Percentiles rank a stretch among this genome's conserved stretches.
These are phyloP conservation scores for Ophiorrhiza pumila DNA, from an alignment of 257 asterid genomes.

Conservation along the genomic window DNA sequence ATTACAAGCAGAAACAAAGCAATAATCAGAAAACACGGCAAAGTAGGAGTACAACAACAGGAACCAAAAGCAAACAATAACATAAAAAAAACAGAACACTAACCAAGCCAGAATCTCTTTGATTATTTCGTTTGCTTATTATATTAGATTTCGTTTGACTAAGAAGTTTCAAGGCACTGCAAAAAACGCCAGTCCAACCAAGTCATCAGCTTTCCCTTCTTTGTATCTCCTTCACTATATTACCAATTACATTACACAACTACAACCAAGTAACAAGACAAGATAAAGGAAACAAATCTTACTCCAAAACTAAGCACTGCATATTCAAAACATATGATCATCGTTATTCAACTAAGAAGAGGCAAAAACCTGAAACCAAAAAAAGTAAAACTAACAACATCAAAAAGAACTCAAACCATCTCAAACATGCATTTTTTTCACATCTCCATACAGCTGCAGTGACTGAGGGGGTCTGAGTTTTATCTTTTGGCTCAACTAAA, in stretches of 20 bases:
- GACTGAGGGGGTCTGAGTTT: conserved; percentile 18
- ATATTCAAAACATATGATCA: conserved; percentile 31
- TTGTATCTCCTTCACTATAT: conserved; percentile 33
- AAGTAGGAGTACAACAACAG: neutral
- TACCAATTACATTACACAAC: conserved; percentile 32
- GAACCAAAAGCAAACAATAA: neutral
- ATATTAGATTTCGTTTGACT: neutral
- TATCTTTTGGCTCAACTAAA: neutral
- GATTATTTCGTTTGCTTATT: neutral
- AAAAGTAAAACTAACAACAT: conserved; percentile 21
- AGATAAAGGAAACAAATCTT: conserved; percentile 26
- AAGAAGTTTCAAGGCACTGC: neutral
- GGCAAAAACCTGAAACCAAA: conserved; percentile 22
- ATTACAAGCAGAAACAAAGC: neutral
- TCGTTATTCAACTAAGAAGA: conserved; percentile 26
- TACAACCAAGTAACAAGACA: conserved; percentile 18
- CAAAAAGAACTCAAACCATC: conserved; percentile 38
- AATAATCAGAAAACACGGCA: neutral
- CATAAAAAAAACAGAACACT: neutral
- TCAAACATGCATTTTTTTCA: conserved; percentile 20
- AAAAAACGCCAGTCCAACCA: conserved; percentile 10
- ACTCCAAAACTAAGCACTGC: conserved; percentile 28
- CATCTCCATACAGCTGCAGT: conserved; percentile 2
- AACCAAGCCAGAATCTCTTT: neutral
- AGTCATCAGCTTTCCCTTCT: conserved; percentile 23